Evolutionary conservation across 2,329 filamentous ascomycete species (phyloP), one percentile per base, ranked within the genome.

Genomic region (Xylaria arbuscula): DNA sequence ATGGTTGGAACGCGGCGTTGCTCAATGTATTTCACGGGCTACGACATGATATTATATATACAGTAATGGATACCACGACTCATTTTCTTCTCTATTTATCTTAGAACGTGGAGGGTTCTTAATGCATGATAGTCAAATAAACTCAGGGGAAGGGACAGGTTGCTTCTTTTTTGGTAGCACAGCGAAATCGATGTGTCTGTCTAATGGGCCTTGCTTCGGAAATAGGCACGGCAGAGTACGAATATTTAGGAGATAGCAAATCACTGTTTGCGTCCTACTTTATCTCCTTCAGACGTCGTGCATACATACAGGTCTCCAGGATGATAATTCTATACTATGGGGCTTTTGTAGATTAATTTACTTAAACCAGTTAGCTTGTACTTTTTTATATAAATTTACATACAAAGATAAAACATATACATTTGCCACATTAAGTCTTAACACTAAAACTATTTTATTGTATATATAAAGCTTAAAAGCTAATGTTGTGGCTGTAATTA

Each of bases 31-130:
- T 64, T 66, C n/a, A 68, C 45, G 54, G 63, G 54, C 64, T 56
- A 72, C 57, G 70, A 72, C 47, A 64, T 56, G 69, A 70, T 64
- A 64, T 57, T 61, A 61, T 68, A 61, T 68, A 57, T 64, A 69
- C 28, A 57, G 45, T 63, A 69, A 53, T 45, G 63, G 67, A 71
- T 68, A 68, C 62, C 59, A 70, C 56, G 51, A 58, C 62, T 56
- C 38, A 22, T 66, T 60, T 60, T 34, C 34, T 60, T 42, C 15
- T 19, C 38, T 34, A 47, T 19, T 53, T 60, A 17, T 13, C 5
- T 62, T 17, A 28, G 13, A 22, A 42, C 24, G 13, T 58, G 40
- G 19, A 50, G 28, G 36, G 19, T 32, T 24, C 4, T 48, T 54
- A 8, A 13, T 28, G 34, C 28, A 13, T 15, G 42, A 8, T 48